These are phyloP conservation scores for Cladosporium sp. DNA, from an alignment of 2,329 filamentous ascomycete genomes.

Conservation along the genomic window DNA sequence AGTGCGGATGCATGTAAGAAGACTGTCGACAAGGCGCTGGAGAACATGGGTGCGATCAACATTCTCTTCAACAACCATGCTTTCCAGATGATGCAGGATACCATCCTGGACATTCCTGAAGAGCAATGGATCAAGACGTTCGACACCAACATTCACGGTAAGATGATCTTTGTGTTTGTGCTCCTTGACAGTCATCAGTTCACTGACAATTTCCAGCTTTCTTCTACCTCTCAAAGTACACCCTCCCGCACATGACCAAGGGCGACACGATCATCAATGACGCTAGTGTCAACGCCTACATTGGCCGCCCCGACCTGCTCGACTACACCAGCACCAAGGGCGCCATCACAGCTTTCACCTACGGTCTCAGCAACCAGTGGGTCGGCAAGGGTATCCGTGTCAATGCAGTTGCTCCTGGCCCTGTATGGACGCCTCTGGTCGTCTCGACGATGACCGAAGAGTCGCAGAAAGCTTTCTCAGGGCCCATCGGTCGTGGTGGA, in stretches of 20 bases:
- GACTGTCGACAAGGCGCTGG: conserved; percentile 65
- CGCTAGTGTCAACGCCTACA: conserved; percentile 79
- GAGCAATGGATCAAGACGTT: conserved; percentile 81
- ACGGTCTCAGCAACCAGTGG: conserved; percentile 74
- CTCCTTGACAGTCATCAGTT: background rate
- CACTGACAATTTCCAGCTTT: conserved; percentile 42
- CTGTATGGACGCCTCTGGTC: conserved; percentile 76
- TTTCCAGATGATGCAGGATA: conserved; percentile 70
- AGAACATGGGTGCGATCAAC: conserved; percentile 68
- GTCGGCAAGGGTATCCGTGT: conserved; percentile 71
- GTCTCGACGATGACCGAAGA: conserved; percentile 69
- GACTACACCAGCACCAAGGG: conserved; percentile 82
- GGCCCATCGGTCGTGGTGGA: conserved; percentile 73
- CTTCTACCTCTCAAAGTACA: conserved; percentile 79
- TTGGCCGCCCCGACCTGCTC: conserved; percentile 75
- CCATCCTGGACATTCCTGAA: conserved; percentile 71
- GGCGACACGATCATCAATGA: conserved; percentile 83
- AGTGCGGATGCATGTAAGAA: conserved; percentile 68
- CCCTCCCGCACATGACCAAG: conserved; percentile 70
- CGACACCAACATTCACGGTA: conserved; percentile 73
- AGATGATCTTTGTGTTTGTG: conserved; percentile 14
- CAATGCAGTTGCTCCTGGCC: conserved; percentile 75
- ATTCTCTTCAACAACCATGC: conserved; percentile 73
- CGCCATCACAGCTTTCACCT: conserved; percentile 76
- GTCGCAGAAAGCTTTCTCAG: conserved; percentile 70